A percentile compares a stretch with the other conserved stretches of the same genome.
Conservation (phyloP, 352 stramenopile species). For the Thraustochytrium sp. region DNA sequence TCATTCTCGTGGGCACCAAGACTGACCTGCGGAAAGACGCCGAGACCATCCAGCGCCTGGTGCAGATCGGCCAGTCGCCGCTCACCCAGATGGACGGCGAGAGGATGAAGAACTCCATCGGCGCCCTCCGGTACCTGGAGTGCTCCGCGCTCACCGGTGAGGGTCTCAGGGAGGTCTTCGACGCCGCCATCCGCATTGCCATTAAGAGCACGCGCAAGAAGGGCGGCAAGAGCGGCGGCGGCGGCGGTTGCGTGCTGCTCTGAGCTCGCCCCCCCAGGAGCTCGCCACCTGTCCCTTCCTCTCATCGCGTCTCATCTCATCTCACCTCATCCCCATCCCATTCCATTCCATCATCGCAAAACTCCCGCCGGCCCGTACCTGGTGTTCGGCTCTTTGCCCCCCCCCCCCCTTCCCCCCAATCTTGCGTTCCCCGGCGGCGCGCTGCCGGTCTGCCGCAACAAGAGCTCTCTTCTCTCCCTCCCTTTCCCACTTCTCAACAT, state of each 20-base stretch:
- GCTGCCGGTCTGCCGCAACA: no score
- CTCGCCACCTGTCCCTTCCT: no score
- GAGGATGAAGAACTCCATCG: constrained; percentile 72
- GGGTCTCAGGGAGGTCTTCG: constrained; percentile 86
- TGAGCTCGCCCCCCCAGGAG: neutral
- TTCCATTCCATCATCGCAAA: no score
- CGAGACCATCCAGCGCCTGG: constrained; percentile 65
- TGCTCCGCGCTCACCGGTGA: constrained; percentile 86
- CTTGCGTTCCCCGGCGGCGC: no score
- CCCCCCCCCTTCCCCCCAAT: neutral
- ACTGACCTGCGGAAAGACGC: constrained; percentile 80
- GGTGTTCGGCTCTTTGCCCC: neutral
- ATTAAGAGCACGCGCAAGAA: neutral
- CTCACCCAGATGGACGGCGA: constrained; percentile 61
- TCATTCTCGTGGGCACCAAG: constrained; percentile 91
- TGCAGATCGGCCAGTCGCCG: neutral
- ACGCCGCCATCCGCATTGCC: constrained; percentile 60
- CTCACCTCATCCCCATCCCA: no score
- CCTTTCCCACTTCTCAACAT: no score
- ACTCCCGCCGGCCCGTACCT: no score
- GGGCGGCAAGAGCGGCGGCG: neutral
- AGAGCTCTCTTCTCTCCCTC: neutral
- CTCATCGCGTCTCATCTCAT: no score
- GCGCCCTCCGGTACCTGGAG: constrained; percentile 83
- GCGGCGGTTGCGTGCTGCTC: neutral